Evolutionary conservation across 2,329 filamentous ascomycete genomes (phyloP).

Genomic region (Aureobasidium sp.): DNA sequence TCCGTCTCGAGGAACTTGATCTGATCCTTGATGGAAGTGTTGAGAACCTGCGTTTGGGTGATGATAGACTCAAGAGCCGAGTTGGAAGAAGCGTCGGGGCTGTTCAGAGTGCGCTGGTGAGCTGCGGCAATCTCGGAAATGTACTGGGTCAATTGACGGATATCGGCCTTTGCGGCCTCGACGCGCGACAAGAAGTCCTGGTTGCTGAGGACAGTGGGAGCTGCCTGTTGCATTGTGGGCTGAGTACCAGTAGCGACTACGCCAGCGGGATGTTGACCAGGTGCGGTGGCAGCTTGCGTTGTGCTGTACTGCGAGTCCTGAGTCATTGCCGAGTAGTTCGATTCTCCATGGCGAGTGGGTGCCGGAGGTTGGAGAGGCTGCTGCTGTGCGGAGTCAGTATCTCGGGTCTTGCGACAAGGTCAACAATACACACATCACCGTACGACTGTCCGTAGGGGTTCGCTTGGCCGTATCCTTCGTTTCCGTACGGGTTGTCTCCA

Average conservation of each 20-base stretch:
- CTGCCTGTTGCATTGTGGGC: constrained; percentile 26
- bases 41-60: constrained; percentile 61
- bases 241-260: constrained; percentile 8
- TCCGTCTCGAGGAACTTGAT: constrained; percentile 69
- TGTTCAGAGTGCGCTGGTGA: constrained; percentile 63
- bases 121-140: constrained; percentile 59
- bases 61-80: constrained; percentile 58
- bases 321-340: constrained; percentile 22
- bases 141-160: constrained; percentile 56
- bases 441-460: constrained; percentile 22
- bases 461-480: constrained; percentile 25
- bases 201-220: constrained; percentile 45
- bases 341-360: constrained; percentile 28
- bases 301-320: constrained; percentile 27
- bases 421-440: background rate
- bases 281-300: constrained; percentile 8
- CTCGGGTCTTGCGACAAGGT: background rate
- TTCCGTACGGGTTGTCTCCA: constrained; percentile 47
- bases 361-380: constrained; percentile 18
- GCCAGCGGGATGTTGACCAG: background rate
- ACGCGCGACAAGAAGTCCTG: constrained; percentile 52
- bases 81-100: constrained; percentile 46
- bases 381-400: background rate
- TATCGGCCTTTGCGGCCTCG: constrained; percentile 56
- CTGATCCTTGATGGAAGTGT: constrained; percentile 68